phyloP scores from a whole-genome alignment of 176 grass and related monocot species.

The Lolium perenne region DNA sequence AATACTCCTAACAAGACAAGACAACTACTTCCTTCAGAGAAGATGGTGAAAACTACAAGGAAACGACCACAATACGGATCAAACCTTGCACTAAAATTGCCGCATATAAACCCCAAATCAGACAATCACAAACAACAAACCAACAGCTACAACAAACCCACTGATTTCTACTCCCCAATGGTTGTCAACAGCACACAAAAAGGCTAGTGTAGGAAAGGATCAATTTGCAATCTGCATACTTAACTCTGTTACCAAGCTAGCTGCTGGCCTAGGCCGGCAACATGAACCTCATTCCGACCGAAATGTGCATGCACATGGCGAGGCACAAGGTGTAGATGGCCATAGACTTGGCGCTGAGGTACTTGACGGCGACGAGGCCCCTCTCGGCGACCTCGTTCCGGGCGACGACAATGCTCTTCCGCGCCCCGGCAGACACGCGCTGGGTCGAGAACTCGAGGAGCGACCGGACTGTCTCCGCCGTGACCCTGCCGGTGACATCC shows the following conservation, averaged over 20 bases:
- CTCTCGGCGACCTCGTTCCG: constrained; percentile 58
- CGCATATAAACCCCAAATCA: constrained; percentile 35
- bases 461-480: constrained; percentile 64
- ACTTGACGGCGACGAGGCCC: constrained; percentile 61
- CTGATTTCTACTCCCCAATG: not conserved
- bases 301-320: constrained; percentile 83
- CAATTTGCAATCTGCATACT: constrained; percentile 41
- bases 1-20: not conserved
- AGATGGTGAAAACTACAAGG: constrained; percentile 13
- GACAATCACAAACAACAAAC: constrained; percentile 32
- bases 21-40: not conserved
- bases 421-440: constrained; percentile 55
- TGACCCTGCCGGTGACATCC: constrained; percentile 85
- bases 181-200: constrained; percentile 25
- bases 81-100: constrained; percentile 6
- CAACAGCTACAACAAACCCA: constrained; percentile 29
- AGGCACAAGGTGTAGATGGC: constrained; percentile 68
- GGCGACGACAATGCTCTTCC: constrained; percentile 49
- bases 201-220: not conserved
- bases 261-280: constrained; percentile 57
- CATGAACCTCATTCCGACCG: constrained; percentile 66
- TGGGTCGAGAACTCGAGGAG: constrained; percentile 76
- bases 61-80: not conserved
- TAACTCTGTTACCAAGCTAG: constrained; percentile 2
- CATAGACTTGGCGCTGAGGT: constrained; percentile 77